Percentiles rank a stretch among this genome's conserved stretches.
phyloP scores from a whole-genome alignment of 2,329 filamentous ascomycete genomes.

The Fusarium anthophilum region DNA sequence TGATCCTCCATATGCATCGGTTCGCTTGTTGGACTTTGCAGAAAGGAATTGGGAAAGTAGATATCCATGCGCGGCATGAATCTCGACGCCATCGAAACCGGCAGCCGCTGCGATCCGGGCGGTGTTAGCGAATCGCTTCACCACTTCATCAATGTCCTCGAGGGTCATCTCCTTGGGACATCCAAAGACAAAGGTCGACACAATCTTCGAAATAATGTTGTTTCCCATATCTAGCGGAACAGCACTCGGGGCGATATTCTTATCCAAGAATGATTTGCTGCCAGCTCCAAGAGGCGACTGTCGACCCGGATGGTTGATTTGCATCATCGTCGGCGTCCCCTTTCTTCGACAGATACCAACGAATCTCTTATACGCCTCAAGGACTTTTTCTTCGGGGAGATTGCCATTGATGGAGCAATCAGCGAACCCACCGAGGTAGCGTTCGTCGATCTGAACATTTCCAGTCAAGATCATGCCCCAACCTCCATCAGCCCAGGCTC shows the following conservation, averaged over 20 bases:
- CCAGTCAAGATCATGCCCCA: constrained; percentile 64
- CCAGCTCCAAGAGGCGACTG: constrained; percentile 55
- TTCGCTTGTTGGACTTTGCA: constrained; percentile 59
- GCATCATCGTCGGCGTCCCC: constrained; percentile 53
- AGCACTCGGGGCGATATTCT: constrained; percentile 55
- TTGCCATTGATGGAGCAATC: constrained; percentile 48
- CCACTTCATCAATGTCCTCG: constrained; percentile 62
- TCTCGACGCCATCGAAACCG: constrained; percentile 56
- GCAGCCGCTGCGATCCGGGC: constrained; percentile 59
- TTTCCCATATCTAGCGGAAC: constrained; percentile 54
- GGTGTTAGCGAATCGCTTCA: constrained; percentile 61
- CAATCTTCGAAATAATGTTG: constrained; percentile 47
- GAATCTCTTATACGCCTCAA: constrained; percentile 52
- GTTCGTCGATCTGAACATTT: constrained; percentile 56
- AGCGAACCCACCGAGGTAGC: constrained; percentile 47
- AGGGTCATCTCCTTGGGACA: constrained; percentile 65
- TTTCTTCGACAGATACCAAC: constrained; percentile 44
- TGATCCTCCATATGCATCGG: constrained; percentile 65
- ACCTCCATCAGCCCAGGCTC: constrained; percentile 61
- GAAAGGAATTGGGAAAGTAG: constrained; percentile 66
- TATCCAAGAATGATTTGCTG: constrained; percentile 47
- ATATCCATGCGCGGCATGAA: constrained; percentile 66
- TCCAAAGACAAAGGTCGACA: constrained; percentile 55
- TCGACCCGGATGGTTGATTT: constrained; percentile 59
- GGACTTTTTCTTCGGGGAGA: constrained; percentile 37